A percentile compares a stretch with the other conserved stretches of the same genome.
phyloP scores from a whole-genome alignment of 2,329 filamentous ascomycete species.

The Colletotrichum lindemuthianum region DNA sequence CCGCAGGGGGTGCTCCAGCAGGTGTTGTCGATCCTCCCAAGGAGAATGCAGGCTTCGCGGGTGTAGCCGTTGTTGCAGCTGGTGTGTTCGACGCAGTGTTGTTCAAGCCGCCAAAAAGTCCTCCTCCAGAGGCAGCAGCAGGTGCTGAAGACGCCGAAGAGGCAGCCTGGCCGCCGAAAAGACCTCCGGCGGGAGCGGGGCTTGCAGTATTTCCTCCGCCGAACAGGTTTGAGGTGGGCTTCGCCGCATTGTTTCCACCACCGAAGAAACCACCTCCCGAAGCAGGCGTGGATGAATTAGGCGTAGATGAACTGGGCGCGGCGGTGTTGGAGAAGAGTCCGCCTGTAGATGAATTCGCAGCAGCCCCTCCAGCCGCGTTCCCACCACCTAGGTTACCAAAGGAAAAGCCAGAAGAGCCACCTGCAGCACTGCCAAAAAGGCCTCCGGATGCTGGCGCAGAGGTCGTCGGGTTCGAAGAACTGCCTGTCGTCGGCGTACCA shows the following conservation, averaged over 20 bases:
- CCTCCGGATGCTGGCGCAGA: conserved; percentile 51
- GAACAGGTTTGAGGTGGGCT: conserved; percentile 39
- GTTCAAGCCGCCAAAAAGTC: conserved; percentile 30
- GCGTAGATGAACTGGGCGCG: conserved; percentile 19
- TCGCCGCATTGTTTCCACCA: conserved; percentile 38
- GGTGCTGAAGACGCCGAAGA: conserved; percentile 37
- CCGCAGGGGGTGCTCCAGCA: conserved; percentile 62
- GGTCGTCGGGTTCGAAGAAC: conserved; percentile 41
- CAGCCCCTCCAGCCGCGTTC: conserved; percentile 20
- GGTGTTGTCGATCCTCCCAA: conserved; percentile 63
- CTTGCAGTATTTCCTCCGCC: conserved; percentile 40
- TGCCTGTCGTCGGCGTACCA: conserved; percentile 40
- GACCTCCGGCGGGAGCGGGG: conserved; percentile 39
- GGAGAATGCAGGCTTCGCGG: conserved; percentile 59
- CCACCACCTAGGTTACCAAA: conserved; percentile 48
- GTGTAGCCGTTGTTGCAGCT: conserved; percentile 46
- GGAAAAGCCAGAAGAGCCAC: conserved; percentile 49
- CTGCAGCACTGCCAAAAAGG: conserved; percentile 50
- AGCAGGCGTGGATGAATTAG: conserved; percentile 35
- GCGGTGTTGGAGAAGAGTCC: conserved; percentile 25
- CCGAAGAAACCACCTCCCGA: conserved; percentile 37
- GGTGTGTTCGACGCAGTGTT: conserved; percentile 29
- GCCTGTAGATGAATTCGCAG: conserved; percentile 39
- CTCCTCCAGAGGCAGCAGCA: conserved; percentile 37
- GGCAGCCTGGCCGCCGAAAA: conserved; percentile 41